Evolutionary conservation across 306 rosid genomes (phyloP).

Genomic region (Fragaria ananassa): DNA sequence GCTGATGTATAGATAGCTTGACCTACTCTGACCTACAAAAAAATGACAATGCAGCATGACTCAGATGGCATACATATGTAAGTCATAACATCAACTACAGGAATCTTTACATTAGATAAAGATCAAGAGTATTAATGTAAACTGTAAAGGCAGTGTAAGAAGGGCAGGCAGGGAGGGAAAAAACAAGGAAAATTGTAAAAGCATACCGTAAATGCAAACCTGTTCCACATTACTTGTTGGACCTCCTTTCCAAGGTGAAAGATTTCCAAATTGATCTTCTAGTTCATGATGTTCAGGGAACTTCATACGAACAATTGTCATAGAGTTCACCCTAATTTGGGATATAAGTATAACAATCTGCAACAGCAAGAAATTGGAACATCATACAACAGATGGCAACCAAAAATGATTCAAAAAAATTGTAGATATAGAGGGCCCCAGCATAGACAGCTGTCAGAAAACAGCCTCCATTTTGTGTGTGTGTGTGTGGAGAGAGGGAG

Average conservation of each 20-base stretch:
- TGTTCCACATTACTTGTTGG: constrained; percentile 75
- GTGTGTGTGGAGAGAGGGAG: background rate
- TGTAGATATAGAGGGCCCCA: background rate
- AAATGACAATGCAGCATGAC: constrained; percentile 17
- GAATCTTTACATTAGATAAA: background rate
- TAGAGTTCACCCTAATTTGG: constrained; percentile 87
- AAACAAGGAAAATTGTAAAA: background rate
- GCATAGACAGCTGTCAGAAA: background rate
- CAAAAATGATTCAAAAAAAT: background rate
- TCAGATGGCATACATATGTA: constrained; percentile 10
- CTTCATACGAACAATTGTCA: constrained; percentile 70
- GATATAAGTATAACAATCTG: constrained; percentile 71
- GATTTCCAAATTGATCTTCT: constrained; percentile 37
- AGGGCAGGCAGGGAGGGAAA: background rate
- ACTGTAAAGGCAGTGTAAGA: background rate
- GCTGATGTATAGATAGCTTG: constrained; percentile 78
- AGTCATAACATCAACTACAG: background rate
- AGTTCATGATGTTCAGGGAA: constrained; percentile 50
- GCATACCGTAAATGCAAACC: constrained; percentile 41
- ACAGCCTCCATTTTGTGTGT: background rate
- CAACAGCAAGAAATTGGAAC: constrained; percentile 30
- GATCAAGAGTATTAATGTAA: background rate
- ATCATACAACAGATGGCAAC: constrained; percentile 18
- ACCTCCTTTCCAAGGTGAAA: constrained; percentile 29
- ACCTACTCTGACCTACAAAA: constrained; percentile 72